phyloP scores from a whole-genome alignment of 225 moss, liverwort and hornwort species.

The Takakia lepidozioides region DNA sequence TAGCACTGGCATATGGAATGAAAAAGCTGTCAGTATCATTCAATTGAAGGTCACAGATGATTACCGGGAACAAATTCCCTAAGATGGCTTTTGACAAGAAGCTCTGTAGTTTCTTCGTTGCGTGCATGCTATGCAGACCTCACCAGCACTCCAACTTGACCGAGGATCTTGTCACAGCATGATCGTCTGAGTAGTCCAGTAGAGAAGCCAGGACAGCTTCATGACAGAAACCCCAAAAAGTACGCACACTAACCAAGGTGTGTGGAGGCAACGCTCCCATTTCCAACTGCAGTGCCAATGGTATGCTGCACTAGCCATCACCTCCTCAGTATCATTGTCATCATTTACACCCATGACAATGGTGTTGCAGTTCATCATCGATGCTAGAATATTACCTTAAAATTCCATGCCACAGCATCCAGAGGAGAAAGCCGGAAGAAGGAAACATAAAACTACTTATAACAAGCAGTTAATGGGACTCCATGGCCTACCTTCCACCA shows the following conservation, averaged over 20 bases:
- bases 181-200: too few species aligned
- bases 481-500: constrained; percentile 65
- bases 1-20: too few species aligned
- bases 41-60: too few species aligned
- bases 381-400: background rate
- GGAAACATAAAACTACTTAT: background rate
- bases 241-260: constrained; percentile 29
- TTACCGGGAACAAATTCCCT: too few species aligned
- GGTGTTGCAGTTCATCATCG: background rate
- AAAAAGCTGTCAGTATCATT: too few species aligned
- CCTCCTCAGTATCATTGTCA: background rate
- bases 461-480: background rate
- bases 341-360: background rate
- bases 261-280: constrained; percentile 52
- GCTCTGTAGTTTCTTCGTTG: too few species aligned
- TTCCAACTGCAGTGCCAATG: constrained; percentile 55
- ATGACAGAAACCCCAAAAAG: constrained; percentile 48
- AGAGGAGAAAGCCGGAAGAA: background rate
- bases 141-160: too few species aligned
- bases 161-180: too few species aligned
- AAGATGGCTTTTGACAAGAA: too few species aligned
- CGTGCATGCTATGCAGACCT: too few species aligned
- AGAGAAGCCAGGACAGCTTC: too few species aligned
- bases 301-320: constrained; percentile 27
- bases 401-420: background rate